Percentiles rank a stretch among this genome's conserved stretches.
These are phyloP conservation scores for Zopfochytrium polystomum DNA, from an alignment of 371 early-diverging fungal genomes.

Conservation along the genomic window DNA sequence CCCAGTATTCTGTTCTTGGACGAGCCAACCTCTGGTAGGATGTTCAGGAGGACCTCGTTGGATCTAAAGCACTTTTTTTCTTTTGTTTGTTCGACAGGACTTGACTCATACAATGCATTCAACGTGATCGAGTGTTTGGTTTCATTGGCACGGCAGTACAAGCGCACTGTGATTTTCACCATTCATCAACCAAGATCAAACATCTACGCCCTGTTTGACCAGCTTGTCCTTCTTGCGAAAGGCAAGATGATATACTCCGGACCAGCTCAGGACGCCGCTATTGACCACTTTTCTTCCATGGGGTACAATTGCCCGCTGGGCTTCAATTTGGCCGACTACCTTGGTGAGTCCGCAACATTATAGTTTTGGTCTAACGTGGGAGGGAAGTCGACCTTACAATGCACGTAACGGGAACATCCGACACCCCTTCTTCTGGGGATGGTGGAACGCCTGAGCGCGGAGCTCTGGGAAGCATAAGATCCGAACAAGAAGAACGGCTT, in stretches of 20 bases:
- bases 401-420: slow-evolving; percentile 27
- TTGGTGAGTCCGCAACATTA: slow-evolving; percentile 31
- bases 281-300: slow-evolving; percentile 31
- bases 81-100: too few relatives aligned
- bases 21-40: too few relatives aligned
- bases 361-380: background rate
- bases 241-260: slow-evolving; percentile 78
- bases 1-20: slow-evolving; percentile 74
- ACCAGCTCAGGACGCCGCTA: slow-evolving; percentile 37
- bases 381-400: slow-evolving; percentile 43
- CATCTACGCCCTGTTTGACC: slow-evolving; percentile 89
- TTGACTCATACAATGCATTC: slow-evolving; percentile 79
- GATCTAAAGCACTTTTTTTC: too few relatives aligned
- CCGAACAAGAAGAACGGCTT: too few relatives aligned
- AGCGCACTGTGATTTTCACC: slow-evolving; percentile 91
- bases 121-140: slow-evolving; percentile 89
- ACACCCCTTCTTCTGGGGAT: too few relatives aligned
- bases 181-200: slow-evolving; percentile 97
- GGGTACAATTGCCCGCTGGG: slow-evolving; percentile 72
- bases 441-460: too few relatives aligned
- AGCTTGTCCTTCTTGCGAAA: slow-evolving; percentile 78
- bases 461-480: too few relatives aligned
- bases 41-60: too few relatives aligned
- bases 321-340: slow-evolving; percentile 90
- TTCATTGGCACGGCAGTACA: slow-evolving; percentile 75